Base-by-base conservation (phyloP, 108 stramenopile genomes). In the Craspedostauros australis region DNA sequence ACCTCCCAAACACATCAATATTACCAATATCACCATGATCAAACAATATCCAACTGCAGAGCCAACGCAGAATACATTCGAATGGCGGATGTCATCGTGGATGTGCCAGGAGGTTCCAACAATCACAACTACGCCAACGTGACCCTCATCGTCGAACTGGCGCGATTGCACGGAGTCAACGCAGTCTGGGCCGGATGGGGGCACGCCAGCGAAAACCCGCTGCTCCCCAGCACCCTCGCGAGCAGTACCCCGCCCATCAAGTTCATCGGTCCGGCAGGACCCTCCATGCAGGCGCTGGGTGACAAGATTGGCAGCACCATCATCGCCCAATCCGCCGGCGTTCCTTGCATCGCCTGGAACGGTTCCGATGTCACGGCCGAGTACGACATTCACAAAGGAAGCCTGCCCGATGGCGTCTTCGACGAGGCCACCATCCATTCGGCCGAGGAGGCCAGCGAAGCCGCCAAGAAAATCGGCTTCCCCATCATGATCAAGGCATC, bases 101-200 rank as follows among this genome's bases (percentile, higher is more conserved):
- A 99, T 69, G 99, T 99, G 26, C 99, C 99, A 5, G 96, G 97
- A 24, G 99, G 97, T 36, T 89, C 96, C 52, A 99, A 99, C 91
- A 97, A 98, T 76, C 95, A 98, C 92, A 99, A 99, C 88, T 99
- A 98, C 69, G 97, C 97, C 72, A 99, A 99, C 74, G 98, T 99
- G 15, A 94, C 80, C 20, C 88, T 98, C 22, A 99, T 99, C 67
- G 94, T 98, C 28, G 96, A 99, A 82, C 82, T 98, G 19, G 99
- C 99, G 1, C 86, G 96, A 15, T 76, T 91, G 1, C 95, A 93
- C 66, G 79, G 86, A 24, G 96, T 97, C n/a, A 94, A 99, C 57
- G 99, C 99, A 46, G 99, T 99, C 20, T 98, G 97, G 99, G 96
- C 99, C 8, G 97, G 97, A 21, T 99, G 99, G 99, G 99, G 99